Base-by-base conservation (phyloP, 169 alveolate species). In the Cystoisospora suis region DNA sequence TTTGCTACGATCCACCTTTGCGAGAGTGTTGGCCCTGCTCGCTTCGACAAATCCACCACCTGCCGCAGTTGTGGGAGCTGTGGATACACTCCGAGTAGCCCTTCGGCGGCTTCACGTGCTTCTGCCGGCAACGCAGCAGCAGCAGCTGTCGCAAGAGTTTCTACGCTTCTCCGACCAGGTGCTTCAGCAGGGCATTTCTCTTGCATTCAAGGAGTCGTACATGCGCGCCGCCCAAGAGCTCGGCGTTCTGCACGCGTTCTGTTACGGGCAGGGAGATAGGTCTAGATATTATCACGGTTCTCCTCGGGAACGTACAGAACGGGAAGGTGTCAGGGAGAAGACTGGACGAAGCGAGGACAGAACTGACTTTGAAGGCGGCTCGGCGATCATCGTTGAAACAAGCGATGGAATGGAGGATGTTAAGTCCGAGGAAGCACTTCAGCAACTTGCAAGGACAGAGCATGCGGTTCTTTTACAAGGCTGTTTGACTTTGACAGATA, bases 401-500 rank as follows among this genome's bases (percentile, higher is more conserved):
- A n/a, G n/a, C n/a, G n/a, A n/a, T n/a, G n/a, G n/a, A n/a, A n/a
- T 65, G 12, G 83, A 40, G 38, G 83, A 40, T 32, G 1, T 29
- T 3, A 40, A 72, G 83, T 17, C 47, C 38, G 56, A 72, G 32
- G 83, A 34, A 29, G 83, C 83, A 0, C 83, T 72, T 3, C 83
- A 72, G 83, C 56, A 1, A 34, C 83, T 72, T 29, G 53, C 83
- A 3, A 46, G 53, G 1, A 72, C 47, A 5, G 83, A 72, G 53
- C 91, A 87, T n/a, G 53, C 87, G 4, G 56, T 87, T 0, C 79
- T 87, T 6, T 79, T 75, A 2, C 87, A 75, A 49, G 91, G 91
- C 34, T 87, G 91, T 32, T 36, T 87, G 87, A 80, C 91, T 7
- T 40, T 87, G 36, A 87, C 91, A 0, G 91, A 87, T 59, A 80